Percentiles rank a stretch among this genome's conserved stretches.
Evolutionary conservation across 257 asterid species (phyloP).

Genomic region (Gardenia jasminoides): DNA sequence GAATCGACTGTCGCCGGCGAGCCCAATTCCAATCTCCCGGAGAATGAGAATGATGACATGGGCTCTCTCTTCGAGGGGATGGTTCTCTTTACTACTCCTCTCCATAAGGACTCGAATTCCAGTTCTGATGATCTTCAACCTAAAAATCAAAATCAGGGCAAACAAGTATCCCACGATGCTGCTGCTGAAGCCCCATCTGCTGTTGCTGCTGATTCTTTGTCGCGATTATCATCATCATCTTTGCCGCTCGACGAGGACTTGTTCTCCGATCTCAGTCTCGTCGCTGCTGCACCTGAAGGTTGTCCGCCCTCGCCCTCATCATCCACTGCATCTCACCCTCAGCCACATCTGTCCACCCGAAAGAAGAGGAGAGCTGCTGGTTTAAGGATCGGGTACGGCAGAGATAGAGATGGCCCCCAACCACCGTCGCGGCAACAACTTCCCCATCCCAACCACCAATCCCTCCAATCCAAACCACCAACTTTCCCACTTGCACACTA

Average conservation of each 20-base stretch:
- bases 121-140: neutral
- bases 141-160: neutral
- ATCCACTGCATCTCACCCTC: conserved; percentile 5
- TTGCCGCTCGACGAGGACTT: conserved; percentile 42
- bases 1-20: neutral
- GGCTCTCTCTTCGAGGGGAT: conserved; percentile 52
- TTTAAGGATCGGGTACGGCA: conserved; percentile 53
- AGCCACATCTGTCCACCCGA: conserved; percentile 29
- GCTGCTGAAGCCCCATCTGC: neutral
- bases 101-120: neutral
- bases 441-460: neutral
- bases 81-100: conserved; percentile 36
- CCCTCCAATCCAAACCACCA: neutral
- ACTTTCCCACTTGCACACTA: neutral
- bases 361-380: conserved; percentile 43
- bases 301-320: conserved; percentile 1
- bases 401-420: conserved; percentile 20
- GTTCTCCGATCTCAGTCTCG: conserved; percentile 51
- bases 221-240: neutral
- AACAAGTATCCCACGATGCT: neutral
- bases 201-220: conserved; percentile 2
- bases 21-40: neutral
- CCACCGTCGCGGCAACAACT: neutral
- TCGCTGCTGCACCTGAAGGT: conserved; percentile 15
- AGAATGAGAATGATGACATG: conserved; percentile 29